These are phyloP conservation scores for Seminavis robusta DNA, from an alignment of 108 stramenopile species.

Conservation along the genomic window DNA sequence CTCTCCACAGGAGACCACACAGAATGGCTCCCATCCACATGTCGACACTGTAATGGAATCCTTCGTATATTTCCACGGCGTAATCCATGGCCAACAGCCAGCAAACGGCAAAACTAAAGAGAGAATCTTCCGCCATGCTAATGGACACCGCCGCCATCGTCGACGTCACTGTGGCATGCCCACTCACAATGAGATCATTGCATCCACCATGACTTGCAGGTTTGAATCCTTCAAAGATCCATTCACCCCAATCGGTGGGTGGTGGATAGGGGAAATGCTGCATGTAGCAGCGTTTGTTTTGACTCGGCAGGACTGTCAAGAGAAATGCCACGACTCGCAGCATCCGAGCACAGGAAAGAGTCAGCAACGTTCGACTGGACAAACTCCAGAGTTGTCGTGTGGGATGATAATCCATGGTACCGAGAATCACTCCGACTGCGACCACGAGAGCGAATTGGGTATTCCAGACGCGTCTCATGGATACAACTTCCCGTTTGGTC, in stretches of 20 bases:
- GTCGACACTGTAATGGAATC: constrained; percentile 83
- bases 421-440: constrained; percentile 52
- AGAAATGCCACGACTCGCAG: constrained; percentile 71
- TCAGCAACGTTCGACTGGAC: constrained; percentile 48
- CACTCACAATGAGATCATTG: constrained; percentile 80
- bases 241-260: constrained; percentile 54
- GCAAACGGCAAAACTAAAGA: constrained; percentile 63
- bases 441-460: constrained; percentile 75
- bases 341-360: constrained; percentile 49
- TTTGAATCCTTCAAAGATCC: constrained; percentile 66
- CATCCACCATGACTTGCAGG: constrained; percentile 74
- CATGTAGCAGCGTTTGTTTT: constrained; percentile 55
- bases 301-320: constrained; percentile 72
- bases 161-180: constrained; percentile 79
- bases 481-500: constrained; percentile 51
- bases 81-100: constrained; percentile 68
- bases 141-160: constrained; percentile 62
- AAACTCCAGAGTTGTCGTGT: constrained; percentile 50
- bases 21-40: constrained; percentile 81
- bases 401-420: constrained; percentile 46
- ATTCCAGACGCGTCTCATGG: constrained; percentile 53
- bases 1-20: constrained; percentile 60
- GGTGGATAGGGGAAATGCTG: constrained; percentile 59
- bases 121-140: constrained; percentile 40
- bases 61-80: constrained; percentile 73